Evolutionary conservation across 306 rosid genomes (phyloP).

Genomic region (Pyrus pyrifolia): DNA sequence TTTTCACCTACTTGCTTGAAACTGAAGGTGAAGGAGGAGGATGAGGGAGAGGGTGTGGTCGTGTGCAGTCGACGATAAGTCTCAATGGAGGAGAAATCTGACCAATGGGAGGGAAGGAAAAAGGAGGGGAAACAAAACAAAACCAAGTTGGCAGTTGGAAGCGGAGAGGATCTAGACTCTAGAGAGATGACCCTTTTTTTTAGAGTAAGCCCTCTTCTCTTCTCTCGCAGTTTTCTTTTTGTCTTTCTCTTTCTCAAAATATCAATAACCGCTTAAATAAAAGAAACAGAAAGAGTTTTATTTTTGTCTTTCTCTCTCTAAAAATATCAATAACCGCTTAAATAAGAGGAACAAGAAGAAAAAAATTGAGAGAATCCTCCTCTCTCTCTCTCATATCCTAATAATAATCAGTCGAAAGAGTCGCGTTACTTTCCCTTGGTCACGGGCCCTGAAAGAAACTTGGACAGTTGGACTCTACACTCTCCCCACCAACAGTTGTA

Average conservation of each 20-base stretch:
- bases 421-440: not conserved
- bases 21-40: not conserved
- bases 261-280: no score
- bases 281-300: no score
- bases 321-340: no score
- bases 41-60: conserved; percentile 25
- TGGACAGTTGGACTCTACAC: not conserved
- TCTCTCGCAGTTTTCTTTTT: no score
- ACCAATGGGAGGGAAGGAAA: conserved; percentile 11
- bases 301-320: no score
- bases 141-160: conserved; percentile 26
- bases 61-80: conserved; percentile 37
- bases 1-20: conserved; percentile 56
- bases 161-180: conserved; percentile 2
- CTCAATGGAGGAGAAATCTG: not conserved
- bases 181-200: no score
- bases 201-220: no score
- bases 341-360: no score
- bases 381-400: not conserved
- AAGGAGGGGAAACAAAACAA: not conserved
- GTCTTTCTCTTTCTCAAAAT: no score
- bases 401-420: not conserved
- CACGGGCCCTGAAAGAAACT: not conserved
- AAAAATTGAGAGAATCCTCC: no score
- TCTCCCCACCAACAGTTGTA: not conserved